Conservation (phyloP, 345 rosid species). For the Gossypium mustelinum region DNA sequence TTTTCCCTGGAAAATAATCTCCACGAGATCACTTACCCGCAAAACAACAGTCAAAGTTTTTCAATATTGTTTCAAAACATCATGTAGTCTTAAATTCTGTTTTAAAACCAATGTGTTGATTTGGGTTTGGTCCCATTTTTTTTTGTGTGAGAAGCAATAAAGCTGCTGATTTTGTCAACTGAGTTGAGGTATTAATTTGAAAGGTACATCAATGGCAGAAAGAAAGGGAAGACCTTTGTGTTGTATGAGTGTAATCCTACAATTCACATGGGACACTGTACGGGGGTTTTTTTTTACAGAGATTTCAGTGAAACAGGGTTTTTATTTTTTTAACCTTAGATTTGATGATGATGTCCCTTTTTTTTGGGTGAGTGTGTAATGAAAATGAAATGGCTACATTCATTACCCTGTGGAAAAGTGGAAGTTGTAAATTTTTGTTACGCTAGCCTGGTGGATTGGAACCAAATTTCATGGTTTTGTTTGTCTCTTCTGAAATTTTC, state of each 20-base stretch:
- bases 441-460: background rate
- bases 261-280: conserved; percentile 29
- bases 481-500: background rate
- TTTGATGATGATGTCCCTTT: conserved; percentile 7
- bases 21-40: no score
- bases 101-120: background rate
- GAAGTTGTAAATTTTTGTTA: background rate
- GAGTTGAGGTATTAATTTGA: conserved; percentile 19
- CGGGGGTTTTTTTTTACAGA: conserved; percentile 9
- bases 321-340: conserved; percentile 15
- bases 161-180: conserved; percentile 10
- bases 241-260: conserved; percentile 9
- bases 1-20: background rate
- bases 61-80: background rate
- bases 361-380: background rate
- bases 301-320: conserved; percentile 7
- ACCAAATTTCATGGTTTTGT: background rate
- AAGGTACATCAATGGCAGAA: conserved; percentile 10
- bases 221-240: background rate
- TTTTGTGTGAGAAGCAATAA: conserved; percentile 11
- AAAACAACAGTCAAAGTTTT: background rate
- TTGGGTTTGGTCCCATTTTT: no score
- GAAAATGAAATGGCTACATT: background rate
- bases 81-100: background rate
- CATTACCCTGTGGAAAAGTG: background rate